phyloP scores from a whole-genome alignment of 2,329 filamentous ascomycete species.

The Neopestalotiopsis rosae region DNA sequence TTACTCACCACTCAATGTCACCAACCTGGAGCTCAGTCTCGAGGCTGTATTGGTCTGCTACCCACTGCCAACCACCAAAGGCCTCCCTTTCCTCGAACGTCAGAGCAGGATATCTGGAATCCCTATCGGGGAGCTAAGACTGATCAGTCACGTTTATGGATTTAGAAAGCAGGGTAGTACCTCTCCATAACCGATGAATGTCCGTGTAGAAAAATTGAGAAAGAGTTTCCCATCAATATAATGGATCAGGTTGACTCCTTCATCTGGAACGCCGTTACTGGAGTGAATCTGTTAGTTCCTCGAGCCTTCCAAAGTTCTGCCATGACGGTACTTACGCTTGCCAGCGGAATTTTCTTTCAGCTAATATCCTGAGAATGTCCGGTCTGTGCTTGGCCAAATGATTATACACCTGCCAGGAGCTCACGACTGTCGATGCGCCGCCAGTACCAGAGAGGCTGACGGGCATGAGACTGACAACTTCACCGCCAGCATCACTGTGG shows the following conservation, averaged over 20 bases:
- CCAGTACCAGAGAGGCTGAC: conserved; percentile 6
- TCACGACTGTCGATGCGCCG: conserved; percentile 3
- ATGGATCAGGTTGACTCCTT: conserved; percentile 9
- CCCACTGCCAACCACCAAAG: conserved; percentile 13
- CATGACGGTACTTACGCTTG: neutral
- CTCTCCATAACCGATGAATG: conserved; percentile 5
- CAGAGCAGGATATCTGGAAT: neutral
- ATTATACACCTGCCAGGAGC: conserved; percentile 10
- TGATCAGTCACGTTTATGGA: neutral
- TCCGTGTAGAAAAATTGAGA: conserved; percentile 8
- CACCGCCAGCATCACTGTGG: conserved; percentile 7
- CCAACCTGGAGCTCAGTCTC: conserved; percentile 1
- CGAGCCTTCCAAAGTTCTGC: neutral
- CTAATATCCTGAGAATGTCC: conserved; percentile 6
- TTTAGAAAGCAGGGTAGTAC: neutral
- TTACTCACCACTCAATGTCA: conserved; percentile 2
- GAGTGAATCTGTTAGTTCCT: neutral
- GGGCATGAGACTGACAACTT: conserved; percentile 2
- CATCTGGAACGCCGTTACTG: conserved; percentile 4
- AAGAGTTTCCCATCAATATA: neutral
- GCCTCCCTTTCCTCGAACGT: conserved; percentile 7
- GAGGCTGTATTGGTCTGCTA: conserved; percentile 7
- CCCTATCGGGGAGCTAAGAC: neutral
- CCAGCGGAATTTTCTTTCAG: conserved; percentile 1
- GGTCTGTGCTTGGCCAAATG: conserved; percentile 10